Conservation (phyloP, 2,329 filamentous ascomycete genomes). For the Pestalotiopsis sp. region DNA sequence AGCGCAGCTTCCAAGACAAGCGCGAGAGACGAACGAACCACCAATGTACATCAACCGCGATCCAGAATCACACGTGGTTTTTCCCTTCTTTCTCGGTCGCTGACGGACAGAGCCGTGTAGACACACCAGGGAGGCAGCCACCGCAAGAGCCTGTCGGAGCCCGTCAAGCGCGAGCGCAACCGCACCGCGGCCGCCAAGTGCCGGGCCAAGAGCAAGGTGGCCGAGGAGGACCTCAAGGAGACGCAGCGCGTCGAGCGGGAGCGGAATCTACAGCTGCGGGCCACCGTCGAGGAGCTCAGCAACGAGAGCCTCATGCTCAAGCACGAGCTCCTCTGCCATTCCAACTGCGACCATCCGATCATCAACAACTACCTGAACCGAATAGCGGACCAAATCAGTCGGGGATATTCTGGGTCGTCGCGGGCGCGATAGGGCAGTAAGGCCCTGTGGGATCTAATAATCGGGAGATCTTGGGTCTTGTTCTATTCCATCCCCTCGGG, state of each 20-base stretch:
- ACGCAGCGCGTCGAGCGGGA: background rate
- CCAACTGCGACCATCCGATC: background rate
- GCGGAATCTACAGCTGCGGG: background rate
- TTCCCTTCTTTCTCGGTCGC: background rate
- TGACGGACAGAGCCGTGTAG: background rate
- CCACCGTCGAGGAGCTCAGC: background rate
- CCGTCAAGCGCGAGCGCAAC: background rate
- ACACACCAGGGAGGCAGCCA: background rate
- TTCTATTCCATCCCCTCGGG: no score
- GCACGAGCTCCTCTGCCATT: conserved; percentile 3
- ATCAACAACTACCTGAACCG: conserved; percentile 3
- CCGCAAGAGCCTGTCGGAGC: background rate
- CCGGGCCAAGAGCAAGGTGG: conserved; percentile 10
- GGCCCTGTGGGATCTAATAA: no score
- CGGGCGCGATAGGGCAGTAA: background rate
- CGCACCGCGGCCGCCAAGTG: conserved; percentile 9
- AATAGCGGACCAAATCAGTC: background rate
- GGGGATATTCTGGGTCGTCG: background rate
- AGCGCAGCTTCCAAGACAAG: background rate
- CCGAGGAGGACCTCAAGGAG: conserved; percentile 7
- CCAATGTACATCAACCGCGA: background rate
- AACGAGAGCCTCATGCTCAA: background rate
- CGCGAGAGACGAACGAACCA: background rate
- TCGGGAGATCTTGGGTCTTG: no score
- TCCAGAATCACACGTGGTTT: background rate